A percentile compares a stretch with the other conserved stretches of the same genome.
Conservation (phyloP, 495 filamentous ascomycete genomes). For the Saxophila tyrrhenica region DNA sequence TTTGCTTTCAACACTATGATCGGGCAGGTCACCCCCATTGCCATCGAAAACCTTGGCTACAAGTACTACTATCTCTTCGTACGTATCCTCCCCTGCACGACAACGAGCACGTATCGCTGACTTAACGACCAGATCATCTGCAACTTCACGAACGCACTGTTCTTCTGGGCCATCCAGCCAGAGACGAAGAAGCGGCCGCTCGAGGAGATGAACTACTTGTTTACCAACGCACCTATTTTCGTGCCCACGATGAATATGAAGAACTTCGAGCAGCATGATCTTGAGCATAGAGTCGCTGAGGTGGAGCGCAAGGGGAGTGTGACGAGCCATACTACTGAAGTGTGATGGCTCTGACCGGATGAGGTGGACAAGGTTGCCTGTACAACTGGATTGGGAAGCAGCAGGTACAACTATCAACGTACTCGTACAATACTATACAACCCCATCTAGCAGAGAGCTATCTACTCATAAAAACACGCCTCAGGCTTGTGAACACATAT, state of each 20-base stretch:
- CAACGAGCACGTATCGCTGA: neutral
- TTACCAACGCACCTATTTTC: slow-evolving; percentile 56
- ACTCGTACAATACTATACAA: too few relatives aligned
- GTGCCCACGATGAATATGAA: slow-evolving; percentile 38
- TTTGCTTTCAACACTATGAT: slow-evolving; percentile 69
- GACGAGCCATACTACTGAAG: slow-evolving; percentile 14
- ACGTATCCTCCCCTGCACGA: neutral
- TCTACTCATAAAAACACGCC: slow-evolving; percentile 28
- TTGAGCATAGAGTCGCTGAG: slow-evolving; percentile 34
- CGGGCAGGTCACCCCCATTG: slow-evolving; percentile 51
- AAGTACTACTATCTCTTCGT: slow-evolving; percentile 53
- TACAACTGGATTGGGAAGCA: too few relatives aligned
- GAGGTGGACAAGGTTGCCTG: too few relatives aligned
- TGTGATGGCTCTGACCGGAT: neutral
- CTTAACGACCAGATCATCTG: slow-evolving; percentile 24
- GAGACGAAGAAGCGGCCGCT: slow-evolving; percentile 56
- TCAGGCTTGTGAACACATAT: slow-evolving; percentile 28
- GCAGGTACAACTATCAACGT: too few relatives aligned
- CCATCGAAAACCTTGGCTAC: slow-evolving; percentile 47
- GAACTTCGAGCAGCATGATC: slow-evolving; percentile 33
- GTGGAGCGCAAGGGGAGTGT: slow-evolving; percentile 33
- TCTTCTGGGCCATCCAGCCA: slow-evolving; percentile 54
- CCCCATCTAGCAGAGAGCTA: too few relatives aligned
- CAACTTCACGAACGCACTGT: slow-evolving; percentile 48
- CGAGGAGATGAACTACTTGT: slow-evolving; percentile 61